Base-by-base conservation (phyloP, 139 green algal species). In the Zygnema cylindricum region DNA sequence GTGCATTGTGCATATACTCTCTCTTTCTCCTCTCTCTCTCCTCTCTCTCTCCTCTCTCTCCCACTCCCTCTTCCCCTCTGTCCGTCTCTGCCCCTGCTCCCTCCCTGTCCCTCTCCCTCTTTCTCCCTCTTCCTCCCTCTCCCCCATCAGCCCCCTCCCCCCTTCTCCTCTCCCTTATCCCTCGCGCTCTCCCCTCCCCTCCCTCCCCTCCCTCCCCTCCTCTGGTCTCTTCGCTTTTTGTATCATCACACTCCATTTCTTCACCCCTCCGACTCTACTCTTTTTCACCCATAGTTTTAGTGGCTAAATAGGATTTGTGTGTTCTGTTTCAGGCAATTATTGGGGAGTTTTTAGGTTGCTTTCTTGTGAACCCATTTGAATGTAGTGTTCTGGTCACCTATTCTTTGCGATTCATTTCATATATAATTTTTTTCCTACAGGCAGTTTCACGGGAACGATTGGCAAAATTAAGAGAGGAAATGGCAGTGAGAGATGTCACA, bases 381-480 rank as follows among this genome's bases (percentile, higher is more conserved):
- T n/a, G n/a, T n/a, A n/a, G n/a, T n/a, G n/a, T n/a, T n/a, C n/a
- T n/a, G n/a, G n/a, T n/a, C n/a, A n/a, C n/a, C n/a, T n/a, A n/a
- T n/a, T n/a, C n/a, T n/a, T n/a, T n/a, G n/a, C n/a, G 30, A n/a
- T 30, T 73, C 30, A n/a, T 36, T n/a, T 73, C 57, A 30, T 73
- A n/a, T 36, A 73, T 36, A 73, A n/a, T 79, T 43, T 16, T 43
- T 79, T 30, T 55, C 7, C 7, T 3, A 16, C 71, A 79, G 71
- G 38, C 71, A 16, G 11, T 79, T 25, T 55, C 36, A 55, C 3
- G 36, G 71, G 71, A 79, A 43, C 71, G 71, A 11, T 79, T 79
- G 71, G 71, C 71, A 11, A 79, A 79, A 11, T 43, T 79, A 16
- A 42, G 71, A 11, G 71, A 79, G 11, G 71, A 79, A 43, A 43